These are phyloP conservation scores for Chalaropsis thielavioides DNA, from an alignment of 2,329 filamentous ascomycete species.

Conservation along the genomic window DNA sequence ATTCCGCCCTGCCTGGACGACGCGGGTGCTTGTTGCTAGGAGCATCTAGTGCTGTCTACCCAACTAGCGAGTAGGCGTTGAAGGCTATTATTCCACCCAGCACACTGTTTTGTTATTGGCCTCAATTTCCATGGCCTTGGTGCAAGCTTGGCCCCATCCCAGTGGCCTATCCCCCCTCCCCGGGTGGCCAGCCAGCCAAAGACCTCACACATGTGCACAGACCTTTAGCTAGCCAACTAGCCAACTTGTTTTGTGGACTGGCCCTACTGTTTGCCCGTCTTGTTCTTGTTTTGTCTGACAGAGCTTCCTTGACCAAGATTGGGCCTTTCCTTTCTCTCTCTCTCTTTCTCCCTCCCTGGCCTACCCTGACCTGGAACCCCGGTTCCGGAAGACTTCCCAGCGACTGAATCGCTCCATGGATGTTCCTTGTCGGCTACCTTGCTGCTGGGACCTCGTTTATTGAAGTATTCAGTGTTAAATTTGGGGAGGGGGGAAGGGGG, in stretches of 20 bases:
- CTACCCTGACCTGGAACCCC: background rate
- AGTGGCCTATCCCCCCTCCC: background rate
- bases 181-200: background rate
- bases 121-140: background rate
- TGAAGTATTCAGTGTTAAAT: background rate
- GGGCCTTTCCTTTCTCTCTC: background rate
- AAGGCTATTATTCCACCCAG: background rate
- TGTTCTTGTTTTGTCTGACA: background rate
- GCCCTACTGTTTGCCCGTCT: background rate
- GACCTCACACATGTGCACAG: background rate
- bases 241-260: background rate
- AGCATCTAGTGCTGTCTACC: too few species aligned
- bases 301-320: background rate
- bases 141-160: background rate
- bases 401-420: background rate
- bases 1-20: too few species aligned
- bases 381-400: background rate
- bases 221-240: background rate
- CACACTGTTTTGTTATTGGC: background rate
- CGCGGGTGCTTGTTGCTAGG: too few species aligned
- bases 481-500: background rate
- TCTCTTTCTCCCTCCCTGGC: too few species aligned
- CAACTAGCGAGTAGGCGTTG: too few species aligned
- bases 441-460: background rate
- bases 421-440: background rate